phyloP scores from a whole-genome alignment of 2,329 filamentous ascomycete species.

The Colletotrichum shisoi region DNA sequence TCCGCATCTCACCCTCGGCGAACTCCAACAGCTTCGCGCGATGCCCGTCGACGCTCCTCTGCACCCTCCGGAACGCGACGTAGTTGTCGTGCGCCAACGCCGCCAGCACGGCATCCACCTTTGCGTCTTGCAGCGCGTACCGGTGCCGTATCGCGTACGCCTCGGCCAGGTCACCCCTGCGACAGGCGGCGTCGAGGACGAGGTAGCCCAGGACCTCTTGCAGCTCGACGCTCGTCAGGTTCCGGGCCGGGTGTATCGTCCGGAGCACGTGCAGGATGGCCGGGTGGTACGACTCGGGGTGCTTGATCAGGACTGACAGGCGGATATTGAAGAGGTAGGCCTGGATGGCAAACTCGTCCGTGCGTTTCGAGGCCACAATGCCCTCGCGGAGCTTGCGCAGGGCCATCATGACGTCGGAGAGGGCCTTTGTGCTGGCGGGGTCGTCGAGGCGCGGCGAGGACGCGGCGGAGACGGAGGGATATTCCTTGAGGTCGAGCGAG shows the following conservation, averaged over 20 bases:
- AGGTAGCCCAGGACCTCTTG: constrained; percentile 82
- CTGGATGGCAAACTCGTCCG: constrained; percentile 83
- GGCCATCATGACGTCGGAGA: constrained; percentile 79
- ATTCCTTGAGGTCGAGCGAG: constrained; percentile 60
- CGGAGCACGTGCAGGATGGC: constrained; percentile 82
- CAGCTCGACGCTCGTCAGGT: constrained; percentile 75
- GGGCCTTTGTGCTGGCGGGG: constrained; percentile 63
- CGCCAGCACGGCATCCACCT: constrained; percentile 72
- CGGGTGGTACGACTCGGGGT: constrained; percentile 89
- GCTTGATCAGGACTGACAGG: constrained; percentile 78
- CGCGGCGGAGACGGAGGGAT: constrained; percentile 36
- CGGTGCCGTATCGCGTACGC: constrained; percentile 72
- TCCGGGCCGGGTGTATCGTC: constrained; percentile 71
- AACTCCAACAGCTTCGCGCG: constrained; percentile 81
- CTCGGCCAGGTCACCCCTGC: constrained; percentile 75
- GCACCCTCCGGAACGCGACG: constrained; percentile 76
- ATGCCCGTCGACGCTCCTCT: constrained; percentile 79
- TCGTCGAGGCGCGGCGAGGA: constrained; percentile 35
- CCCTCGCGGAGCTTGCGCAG: constrained; percentile 93
- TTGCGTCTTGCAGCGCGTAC: constrained; percentile 70
- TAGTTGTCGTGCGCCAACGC: constrained; percentile 85
- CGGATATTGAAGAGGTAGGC: constrained; percentile 93
- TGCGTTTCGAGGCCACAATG: constrained; percentile 78
- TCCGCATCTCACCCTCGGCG: constrained; percentile 75
- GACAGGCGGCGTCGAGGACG: constrained; percentile 87